Conservation (phyloP, 2,329 filamentous ascomycete species). For the Hansfordia pulvinata region DNA sequence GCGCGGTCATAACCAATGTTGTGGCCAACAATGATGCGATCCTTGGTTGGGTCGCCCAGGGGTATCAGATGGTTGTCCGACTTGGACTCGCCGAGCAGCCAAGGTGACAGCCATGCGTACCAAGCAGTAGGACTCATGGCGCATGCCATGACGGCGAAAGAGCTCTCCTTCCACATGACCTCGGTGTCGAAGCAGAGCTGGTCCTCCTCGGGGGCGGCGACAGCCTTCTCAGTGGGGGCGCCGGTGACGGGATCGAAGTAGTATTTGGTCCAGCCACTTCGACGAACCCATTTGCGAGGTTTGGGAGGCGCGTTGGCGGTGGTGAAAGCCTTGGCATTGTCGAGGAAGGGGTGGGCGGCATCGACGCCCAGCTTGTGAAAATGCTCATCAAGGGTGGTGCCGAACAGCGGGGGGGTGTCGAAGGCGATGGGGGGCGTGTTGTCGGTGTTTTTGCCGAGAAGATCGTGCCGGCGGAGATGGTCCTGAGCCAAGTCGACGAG, state of each 20-base stretch:
- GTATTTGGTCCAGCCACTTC: conserved; percentile 94
- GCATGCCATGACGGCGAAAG: conserved; percentile 93
- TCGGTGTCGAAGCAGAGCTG: conserved; percentile 93
- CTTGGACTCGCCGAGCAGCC: conserved; percentile 73
- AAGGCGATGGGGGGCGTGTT: conserved; percentile 65
- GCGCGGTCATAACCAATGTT: conserved; percentile 94
- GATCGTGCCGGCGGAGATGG: conserved; percentile 72
- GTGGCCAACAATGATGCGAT: conserved; percentile 78
- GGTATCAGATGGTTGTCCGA: conserved; percentile 73
- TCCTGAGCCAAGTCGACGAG: conserved; percentile 70
- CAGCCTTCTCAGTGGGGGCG: no score
- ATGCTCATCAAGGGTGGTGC: conserved; percentile 78
- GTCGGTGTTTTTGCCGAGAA: conserved; percentile 84
- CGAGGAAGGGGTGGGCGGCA: conserved; percentile 72
- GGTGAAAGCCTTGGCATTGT: conserved; percentile 62
- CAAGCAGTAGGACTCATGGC: conserved; percentile 79
- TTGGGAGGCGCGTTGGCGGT: conserved; percentile 42
- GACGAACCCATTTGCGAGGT: conserved; percentile 58
- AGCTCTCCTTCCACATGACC: conserved; percentile 87
- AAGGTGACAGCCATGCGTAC: conserved; percentile 97
- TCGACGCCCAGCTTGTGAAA: conserved; percentile 82
- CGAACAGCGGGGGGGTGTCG: conserved; percentile 68
- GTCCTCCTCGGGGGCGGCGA: conserved; percentile 65
- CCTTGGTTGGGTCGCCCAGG: conserved; percentile 59
- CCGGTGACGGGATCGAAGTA: conserved; percentile 53